These are phyloP conservation scores for Cochlearia excelsa DNA, from an alignment of 345 rosid species.

Conservation along the genomic window DNA sequence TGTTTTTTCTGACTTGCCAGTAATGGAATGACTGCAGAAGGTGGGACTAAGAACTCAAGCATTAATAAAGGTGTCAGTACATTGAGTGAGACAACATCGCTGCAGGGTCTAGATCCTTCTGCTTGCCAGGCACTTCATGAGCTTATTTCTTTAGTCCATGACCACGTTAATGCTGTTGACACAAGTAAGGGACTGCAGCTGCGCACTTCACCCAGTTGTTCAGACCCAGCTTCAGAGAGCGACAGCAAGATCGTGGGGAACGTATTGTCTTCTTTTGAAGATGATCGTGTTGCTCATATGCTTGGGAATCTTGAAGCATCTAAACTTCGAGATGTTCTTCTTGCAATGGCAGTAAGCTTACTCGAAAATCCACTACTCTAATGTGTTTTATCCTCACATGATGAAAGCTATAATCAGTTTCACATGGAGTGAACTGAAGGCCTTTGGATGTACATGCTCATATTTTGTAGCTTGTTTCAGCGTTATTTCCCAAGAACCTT, in stretches of 20 bases:
- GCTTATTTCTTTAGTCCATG: constrained; percentile 76
- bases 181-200: constrained; percentile 33
- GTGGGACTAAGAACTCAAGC: constrained; percentile 29
- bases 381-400: constrained; percentile 6
- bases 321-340: constrained; percentile 54
- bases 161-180: constrained; percentile 46
- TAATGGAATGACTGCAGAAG: constrained; percentile 37
- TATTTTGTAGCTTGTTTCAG: constrained; percentile 42
- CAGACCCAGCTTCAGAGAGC: constrained; percentile 32
- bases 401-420: constrained; percentile 5
- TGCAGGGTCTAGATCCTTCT: constrained; percentile 51
- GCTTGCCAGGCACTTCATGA: constrained; percentile 58
- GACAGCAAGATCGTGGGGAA: constrained; percentile 26
- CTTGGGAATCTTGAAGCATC: constrained; percentile 55
- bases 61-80: constrained; percentile 35
- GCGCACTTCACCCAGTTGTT: constrained; percentile 38
- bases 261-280: constrained; percentile 46
- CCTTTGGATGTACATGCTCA: constrained; percentile 13
- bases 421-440: neutral
- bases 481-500: constrained; percentile 81
- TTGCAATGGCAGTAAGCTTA: constrained; percentile 69
- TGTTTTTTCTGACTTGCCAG: constrained; percentile 4
- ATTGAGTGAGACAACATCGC: constrained; percentile 26
- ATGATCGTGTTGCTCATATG: constrained; percentile 69
- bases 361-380: constrained; percentile 3